A percentile compares a stretch with the other conserved stretches of the same genome.
phyloP scores from a whole-genome alignment of 371 early-diverging fungal species.

The Actinomortierella ambigua region DNA sequence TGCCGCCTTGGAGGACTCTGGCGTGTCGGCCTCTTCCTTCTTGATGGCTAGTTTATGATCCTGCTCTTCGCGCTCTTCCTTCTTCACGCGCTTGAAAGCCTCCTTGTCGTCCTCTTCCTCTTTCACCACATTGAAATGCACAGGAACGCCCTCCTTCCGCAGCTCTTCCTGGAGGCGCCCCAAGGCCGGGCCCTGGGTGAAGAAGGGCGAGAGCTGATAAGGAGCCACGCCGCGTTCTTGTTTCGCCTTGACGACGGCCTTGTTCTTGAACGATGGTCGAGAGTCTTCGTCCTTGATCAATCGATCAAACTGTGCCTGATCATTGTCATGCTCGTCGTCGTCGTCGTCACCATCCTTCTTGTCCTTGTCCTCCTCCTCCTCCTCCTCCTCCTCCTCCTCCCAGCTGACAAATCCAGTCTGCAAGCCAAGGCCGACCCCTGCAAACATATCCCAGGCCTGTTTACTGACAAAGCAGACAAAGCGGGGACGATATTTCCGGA shows the following conservation, averaged over 20 bases:
- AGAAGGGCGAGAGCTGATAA: slow-evolving; percentile 29
- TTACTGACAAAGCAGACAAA: slow-evolving; percentile 79
- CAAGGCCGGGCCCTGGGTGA: slow-evolving; percentile 21
- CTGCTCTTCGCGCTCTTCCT: not conserved
- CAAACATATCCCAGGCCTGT: slow-evolving; percentile 70
- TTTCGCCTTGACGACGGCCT: slow-evolving; percentile 1
- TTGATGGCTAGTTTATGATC: not conserved
- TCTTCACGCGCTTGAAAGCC: not conserved
- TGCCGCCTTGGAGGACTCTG: no score
- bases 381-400: slow-evolving; percentile 21
- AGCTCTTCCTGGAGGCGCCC: slow-evolving; percentile 9
- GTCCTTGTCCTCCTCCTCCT: slow-evolving; percentile 1
- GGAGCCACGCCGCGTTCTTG: no score
- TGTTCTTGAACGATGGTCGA: slow-evolving; percentile 6
- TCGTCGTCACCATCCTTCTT: slow-evolving; percentile 7
- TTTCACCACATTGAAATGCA: not conserved
- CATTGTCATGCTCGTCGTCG: not conserved
- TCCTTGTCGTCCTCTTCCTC: not conserved
- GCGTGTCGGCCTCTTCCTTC: not conserved
- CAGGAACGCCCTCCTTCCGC: slow-evolving; percentile 13
- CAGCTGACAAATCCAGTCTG: slow-evolving; percentile 44
- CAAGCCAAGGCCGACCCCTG: slow-evolving; percentile 34
- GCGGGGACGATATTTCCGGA: slow-evolving; percentile 60
- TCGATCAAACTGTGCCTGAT: not conserved
- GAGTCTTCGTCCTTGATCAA: slow-evolving; percentile 3